These are phyloP conservation scores for Cotoneaster glaucophyllus DNA, from an alignment of 306 rosid genomes.

Conservation along the genomic window DNA sequence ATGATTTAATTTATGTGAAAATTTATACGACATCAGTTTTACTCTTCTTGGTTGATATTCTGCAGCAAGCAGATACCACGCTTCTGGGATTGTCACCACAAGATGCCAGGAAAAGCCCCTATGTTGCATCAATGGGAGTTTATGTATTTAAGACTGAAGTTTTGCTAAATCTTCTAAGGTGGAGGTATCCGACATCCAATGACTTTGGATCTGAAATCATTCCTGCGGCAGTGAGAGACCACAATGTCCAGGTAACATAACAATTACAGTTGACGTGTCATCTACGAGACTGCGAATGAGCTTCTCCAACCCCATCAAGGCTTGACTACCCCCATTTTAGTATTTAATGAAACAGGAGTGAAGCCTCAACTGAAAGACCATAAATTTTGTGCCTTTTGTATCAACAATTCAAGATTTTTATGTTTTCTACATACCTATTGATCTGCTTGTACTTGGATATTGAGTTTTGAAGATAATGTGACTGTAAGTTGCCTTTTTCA, in stretches of 20 bases:
- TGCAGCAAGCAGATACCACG: slow-evolving; percentile 77
- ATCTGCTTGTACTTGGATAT: neutral
- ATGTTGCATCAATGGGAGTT: slow-evolving; percentile 93
- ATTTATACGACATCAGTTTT: neutral
- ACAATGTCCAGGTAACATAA: slow-evolving; percentile 69
- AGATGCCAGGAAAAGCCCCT: slow-evolving; percentile 53
- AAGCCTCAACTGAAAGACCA: neutral
- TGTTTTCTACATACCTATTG: neutral
- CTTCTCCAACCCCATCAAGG: neutral
- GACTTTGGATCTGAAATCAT: slow-evolving; percentile 97
- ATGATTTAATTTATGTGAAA: neutral
- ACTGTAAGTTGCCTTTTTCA: neutral
- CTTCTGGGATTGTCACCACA: slow-evolving; percentile 57
- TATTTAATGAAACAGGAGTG: neutral
- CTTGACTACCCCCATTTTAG: neutral
- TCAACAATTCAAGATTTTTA: neutral
- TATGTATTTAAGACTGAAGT: slow-evolving; percentile 73
- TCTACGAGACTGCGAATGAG: neutral
- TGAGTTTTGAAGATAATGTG: neutral
- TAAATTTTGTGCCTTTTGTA: neutral
- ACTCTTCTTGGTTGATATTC: slow-evolving; percentile 20
- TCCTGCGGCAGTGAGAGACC: slow-evolving; percentile 75
- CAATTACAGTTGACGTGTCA: neutral
- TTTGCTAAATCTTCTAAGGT: slow-evolving; percentile 68
- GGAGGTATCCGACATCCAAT: slow-evolving; percentile 80